Percentiles rank a stretch among this genome's conserved stretches.
These are phyloP conservation scores for Coemansia sp. DNA, from an alignment of 192 early-diverging fungal species.

Conservation along the genomic window DNA sequence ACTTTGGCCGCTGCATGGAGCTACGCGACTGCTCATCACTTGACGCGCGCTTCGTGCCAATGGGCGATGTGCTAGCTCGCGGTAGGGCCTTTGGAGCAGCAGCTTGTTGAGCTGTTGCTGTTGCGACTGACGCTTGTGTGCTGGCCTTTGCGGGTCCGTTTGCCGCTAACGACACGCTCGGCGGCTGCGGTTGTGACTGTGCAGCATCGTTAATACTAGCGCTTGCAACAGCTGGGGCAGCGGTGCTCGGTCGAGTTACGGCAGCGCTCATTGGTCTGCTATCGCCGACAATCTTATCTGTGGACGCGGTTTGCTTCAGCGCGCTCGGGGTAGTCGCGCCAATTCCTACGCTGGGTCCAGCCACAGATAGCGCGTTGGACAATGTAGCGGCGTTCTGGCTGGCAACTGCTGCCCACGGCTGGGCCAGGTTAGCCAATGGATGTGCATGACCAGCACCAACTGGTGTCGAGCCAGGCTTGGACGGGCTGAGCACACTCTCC, in stretches of 20 bases:
- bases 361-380: not conserved
- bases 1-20: constrained; percentile 54
- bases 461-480: constrained; percentile 43
- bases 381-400: constrained; percentile 22
- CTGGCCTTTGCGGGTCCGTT: constrained; percentile 2
- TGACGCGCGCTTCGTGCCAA: constrained; percentile 42
- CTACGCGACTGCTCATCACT: constrained; percentile 29
- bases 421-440: constrained; percentile 30
- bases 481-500: constrained; percentile 54
- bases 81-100: not conserved
- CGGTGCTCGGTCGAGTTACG: constrained; percentile 11
- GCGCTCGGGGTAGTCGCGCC: not conserved
- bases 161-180: not conserved
- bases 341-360: not conserved
- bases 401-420: constrained; percentile 55
- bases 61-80: constrained; percentile 41
- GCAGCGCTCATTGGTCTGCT: constrained; percentile 6
- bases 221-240: not conserved
- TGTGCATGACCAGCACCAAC: constrained; percentile 19
- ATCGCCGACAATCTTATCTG: not conserved
- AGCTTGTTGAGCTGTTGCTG: not conserved
- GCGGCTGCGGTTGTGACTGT: not conserved
- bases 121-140: constrained; percentile 4
- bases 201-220: not conserved
- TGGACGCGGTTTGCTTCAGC: not conserved